These are phyloP conservation scores for Syzygium malaccense DNA, from an alignment of 441 rosid species.

Conservation along the genomic window DNA sequence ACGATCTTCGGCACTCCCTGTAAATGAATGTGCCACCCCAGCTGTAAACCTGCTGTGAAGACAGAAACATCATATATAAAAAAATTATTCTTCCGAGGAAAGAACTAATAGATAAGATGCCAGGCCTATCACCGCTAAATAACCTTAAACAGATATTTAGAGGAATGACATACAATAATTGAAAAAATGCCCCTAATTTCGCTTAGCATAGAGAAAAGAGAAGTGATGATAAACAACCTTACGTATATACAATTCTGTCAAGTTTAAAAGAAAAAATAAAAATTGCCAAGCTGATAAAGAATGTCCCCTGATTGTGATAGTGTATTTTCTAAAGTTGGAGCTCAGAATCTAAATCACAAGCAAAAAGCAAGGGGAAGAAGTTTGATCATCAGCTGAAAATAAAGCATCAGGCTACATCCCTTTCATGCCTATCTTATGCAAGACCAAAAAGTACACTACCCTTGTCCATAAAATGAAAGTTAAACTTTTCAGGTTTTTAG, in stretches of 20 bases:
- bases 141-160: not conserved
- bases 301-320: not conserved
- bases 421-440: not conserved
- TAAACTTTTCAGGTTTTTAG: not conserved
- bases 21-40: slow-evolving; percentile 92
- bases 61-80: not conserved
- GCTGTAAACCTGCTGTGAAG: slow-evolving; percentile 46
- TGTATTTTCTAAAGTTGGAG: not conserved
- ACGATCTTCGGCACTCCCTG: slow-evolving; percentile 66
- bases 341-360: not conserved
- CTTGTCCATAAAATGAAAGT: not conserved
- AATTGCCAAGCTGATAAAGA: not conserved
- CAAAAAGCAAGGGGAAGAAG: not conserved
- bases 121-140: not conserved
- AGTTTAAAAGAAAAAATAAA: not conserved
- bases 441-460: not conserved
- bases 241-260: not conserved
- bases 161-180: not conserved
- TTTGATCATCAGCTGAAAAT: not conserved
- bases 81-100: not conserved
- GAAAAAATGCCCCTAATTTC: not conserved
- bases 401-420: not conserved
- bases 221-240: not conserved
- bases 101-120: not conserved
- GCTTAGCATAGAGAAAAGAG: not conserved